Base-by-base conservation (phyloP, 495 filamentous ascomycete species). In the Podospora pseudopauciseta region DNA sequence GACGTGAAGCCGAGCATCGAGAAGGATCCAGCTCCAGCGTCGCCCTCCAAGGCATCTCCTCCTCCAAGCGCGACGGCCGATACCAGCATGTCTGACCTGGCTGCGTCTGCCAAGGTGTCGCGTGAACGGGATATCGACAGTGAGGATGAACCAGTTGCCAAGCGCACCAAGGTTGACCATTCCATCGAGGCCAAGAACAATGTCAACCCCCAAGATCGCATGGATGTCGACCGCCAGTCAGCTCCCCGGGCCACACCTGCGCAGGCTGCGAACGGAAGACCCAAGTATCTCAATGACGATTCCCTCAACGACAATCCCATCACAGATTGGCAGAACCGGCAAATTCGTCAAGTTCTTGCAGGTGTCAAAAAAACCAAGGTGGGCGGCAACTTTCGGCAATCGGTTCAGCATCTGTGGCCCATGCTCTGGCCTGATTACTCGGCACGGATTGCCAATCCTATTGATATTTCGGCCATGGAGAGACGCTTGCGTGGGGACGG, bases 391-490 rank as follows among this genome's bases (percentile, higher is more conserved):
- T 98, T 97, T 77, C 80, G 83, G 59, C 85, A 87, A 55, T 89
- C 96, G 0, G 95, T 99, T 5, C 64, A 72, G n/a, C 69, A 70
- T 7, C 63, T 84, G 3, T 87, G 84, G 84, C 85, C 85, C 19
- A 19, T 5, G 0, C 66, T 87, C 23, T 82, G 80, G 76, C 74
- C 75, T 1, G 88, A 94, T 70, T 99, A 99, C 75, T 81, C 80
- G 3, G 82, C 84, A 3, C 86, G 91, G 70, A 86, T 99, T 68
- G 85, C 85, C 23, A 83, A 87, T 0, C 93, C 94, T 0, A 92
- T 94, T 83, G 95, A 97, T 75, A 84, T 99, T 15, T 83, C 82
- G 60, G 90, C 88, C 2, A 91, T 98, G 75, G 95, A 98, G 71
- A 80, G 75, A 53, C 93, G 91, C 69, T 79, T 98, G 5, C 92